phyloP scores from a whole-genome alignment of 2,329 filamentous ascomycete species.

The Aulographum hederae region DNA sequence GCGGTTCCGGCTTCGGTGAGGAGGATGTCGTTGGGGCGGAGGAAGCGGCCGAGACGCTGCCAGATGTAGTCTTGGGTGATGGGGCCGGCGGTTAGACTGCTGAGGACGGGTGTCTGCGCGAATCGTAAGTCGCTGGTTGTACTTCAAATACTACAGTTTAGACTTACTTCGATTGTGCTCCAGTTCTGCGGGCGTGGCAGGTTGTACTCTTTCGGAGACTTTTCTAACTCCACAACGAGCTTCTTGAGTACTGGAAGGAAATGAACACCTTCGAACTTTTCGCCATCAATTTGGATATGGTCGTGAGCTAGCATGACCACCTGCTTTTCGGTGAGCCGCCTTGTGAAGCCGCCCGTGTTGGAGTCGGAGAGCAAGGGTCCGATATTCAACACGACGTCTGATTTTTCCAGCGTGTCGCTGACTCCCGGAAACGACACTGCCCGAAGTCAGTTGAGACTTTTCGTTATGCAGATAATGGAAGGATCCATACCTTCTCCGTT shows the following conservation, averaged over 20 bases:
- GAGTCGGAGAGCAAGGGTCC: slow-evolving; percentile 59
- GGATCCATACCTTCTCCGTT: slow-evolving; percentile 58
- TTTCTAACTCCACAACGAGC: too few species aligned
- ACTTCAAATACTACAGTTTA: too few species aligned
- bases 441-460: too few species aligned
- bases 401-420: slow-evolving; percentile 43
- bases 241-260: slow-evolving; percentile 66
- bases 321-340: slow-evolving; percentile 56
- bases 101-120: too few species aligned
- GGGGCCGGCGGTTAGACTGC: too few species aligned
- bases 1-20: slow-evolving; percentile 78
- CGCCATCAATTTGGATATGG: slow-evolving; percentile 55
- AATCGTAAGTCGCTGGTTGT: too few species aligned
- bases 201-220: too few species aligned
- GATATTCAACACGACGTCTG: slow-evolving; percentile 53
- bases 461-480: too few species aligned
- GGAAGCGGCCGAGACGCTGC: slow-evolving; percentile 58
- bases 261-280: slow-evolving; percentile 56
- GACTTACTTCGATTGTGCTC: too few species aligned
- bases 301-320: slow-evolving; percentile 69
- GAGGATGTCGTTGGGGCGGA: slow-evolving; percentile 55
- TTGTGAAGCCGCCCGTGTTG: slow-evolving; percentile 70
- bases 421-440: too few species aligned
- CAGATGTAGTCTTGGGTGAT: slow-evolving; percentile 65
- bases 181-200: too few species aligned